phyloP scores from a whole-genome alignment of 345 rosid species.

The Geranium rotundifolium region DNA sequence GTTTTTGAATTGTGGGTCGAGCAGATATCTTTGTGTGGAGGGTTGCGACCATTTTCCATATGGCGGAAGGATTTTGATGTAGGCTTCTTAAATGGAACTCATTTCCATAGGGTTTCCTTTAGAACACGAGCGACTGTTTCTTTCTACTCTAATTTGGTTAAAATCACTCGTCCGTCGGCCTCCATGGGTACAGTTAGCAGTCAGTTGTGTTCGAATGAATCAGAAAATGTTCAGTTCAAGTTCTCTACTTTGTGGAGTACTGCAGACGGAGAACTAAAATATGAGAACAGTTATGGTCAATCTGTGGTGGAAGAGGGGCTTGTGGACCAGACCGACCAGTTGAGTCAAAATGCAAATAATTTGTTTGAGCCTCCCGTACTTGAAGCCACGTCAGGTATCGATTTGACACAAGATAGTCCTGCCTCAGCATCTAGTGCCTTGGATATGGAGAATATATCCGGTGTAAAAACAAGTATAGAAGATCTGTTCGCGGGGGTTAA shows the following conservation, averaged over 20 bases:
- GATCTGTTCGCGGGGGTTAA: constrained; percentile 36
- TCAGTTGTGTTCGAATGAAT: constrained; percentile 10
- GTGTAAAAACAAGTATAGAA: constrained; percentile 33
- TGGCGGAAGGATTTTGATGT: constrained; percentile 31
- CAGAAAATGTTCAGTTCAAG: constrained; percentile 21
- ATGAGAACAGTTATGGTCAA: no score
- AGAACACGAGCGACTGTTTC: constrained; percentile 41
- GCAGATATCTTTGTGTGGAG: constrained; percentile 50
- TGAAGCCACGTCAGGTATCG: constrained; percentile 23
- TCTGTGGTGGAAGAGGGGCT: constrained; percentile 24
- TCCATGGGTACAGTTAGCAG: constrained; percentile 6
- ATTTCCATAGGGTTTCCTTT: constrained; percentile 21
- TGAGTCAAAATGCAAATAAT: constrained; percentile 25
- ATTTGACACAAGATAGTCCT: constrained; percentile 26
- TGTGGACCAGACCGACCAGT: constrained; percentile 20
- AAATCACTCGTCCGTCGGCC: constrained; percentile 18
- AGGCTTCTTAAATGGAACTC: constrained; percentile 27
- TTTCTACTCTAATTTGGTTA: constrained; percentile 26
- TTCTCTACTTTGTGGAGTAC: constrained; percentile 28
- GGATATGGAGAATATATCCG: constrained; percentile 23
- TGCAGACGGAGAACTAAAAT: constrained; percentile 16
- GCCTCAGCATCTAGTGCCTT: constrained; percentile 23
- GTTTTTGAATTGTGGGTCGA: constrained; percentile 8
- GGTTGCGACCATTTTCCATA: constrained; percentile 27
- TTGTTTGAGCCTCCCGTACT: constrained; percentile 25